Evolutionary conservation across 306 rosid species (phyloP), one percentile per base, ranked within the genome.

Genomic region (Quercus engelmannii): DNA sequence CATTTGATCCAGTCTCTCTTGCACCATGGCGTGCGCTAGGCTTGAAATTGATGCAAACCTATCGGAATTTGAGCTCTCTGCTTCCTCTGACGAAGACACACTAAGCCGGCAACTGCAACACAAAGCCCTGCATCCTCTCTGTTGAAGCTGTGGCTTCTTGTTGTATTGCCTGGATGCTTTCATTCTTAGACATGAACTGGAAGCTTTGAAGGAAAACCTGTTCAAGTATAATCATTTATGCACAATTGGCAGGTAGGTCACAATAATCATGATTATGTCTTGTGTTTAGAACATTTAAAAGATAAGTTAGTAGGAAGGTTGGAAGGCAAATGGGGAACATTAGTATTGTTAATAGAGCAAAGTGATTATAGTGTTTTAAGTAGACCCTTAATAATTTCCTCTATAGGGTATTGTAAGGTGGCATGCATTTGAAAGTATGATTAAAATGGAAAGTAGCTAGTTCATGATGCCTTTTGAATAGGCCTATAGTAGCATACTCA

Each of bases 21-120:
- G 99, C 70, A 93, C 98, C 99, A 95, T 95, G 71, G 99, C 99
- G 49, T 95, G 97, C 4, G 98, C 91, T 9, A 93, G 84, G 79
- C 91, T 91, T 26, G 99, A 95, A 19, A 93, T 89, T 2, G 97
- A 91, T 0, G 92, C 87, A 75, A 85, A 90, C 83, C 90, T 83
- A 5, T 90, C 88, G 5, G 97, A 92, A 35, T 61, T 76, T 12
- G 92, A 81, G 85, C 89, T 89, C 83, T 88, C 97, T 43, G 88
- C 82, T 86, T 95, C 97, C 71, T 91, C 98, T 6, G 97, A 91
- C 41, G 99, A 95, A 20, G 98, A 93, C 56, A 91, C 91, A 33
- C 99, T 93, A 25, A 86, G 79, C 83, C 99, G 82, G 92, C 97
- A 85, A 31, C 87, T 86, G 78, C 97, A 91, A 76, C 99, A 93